Percentiles rank a stretch among this genome's conserved stretches.
Evolutionary conservation across 2,329 filamentous ascomycete species (phyloP).

Genomic region (Tricladium varicosporioides): DNA sequence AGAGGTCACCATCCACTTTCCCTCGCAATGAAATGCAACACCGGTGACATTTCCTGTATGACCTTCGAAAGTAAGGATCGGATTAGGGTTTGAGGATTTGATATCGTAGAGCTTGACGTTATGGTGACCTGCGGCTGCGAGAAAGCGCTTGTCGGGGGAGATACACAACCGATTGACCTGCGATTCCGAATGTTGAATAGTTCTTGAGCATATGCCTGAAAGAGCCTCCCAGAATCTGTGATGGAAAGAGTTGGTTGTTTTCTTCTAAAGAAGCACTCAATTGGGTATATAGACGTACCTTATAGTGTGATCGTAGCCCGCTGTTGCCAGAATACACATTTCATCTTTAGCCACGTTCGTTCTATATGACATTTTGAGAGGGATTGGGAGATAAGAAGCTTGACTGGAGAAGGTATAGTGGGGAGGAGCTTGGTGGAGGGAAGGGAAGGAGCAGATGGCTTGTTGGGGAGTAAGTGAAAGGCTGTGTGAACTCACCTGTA

Average conservation of each 20-base stretch:
- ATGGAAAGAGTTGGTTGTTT: no score
- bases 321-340: constrained; percentile 39
- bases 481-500: constrained; percentile 22
- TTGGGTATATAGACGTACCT: constrained; percentile 45
- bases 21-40: constrained; percentile 96
- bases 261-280: constrained; percentile 43
- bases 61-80: constrained; percentile 90
- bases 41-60: constrained; percentile 96
- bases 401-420: neutral
- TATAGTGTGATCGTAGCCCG: constrained; percentile 75
- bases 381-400: neutral
- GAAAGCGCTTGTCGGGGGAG: constrained; percentile 94
- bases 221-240: constrained; percentile 87
- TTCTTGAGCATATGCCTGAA: constrained; percentile 95
- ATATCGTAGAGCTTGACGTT: constrained; percentile 98
- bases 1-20: constrained; percentile 99
- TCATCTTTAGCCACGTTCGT: constrained; percentile 26
- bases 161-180: constrained; percentile 98
- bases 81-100: constrained; percentile 95
- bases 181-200: constrained; percentile 96
- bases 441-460: neutral
- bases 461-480: neutral
- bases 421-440: neutral
- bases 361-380: constrained; percentile 12
- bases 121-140: constrained; percentile 71